Evolutionary conservation across 2,329 filamentous ascomycete species (phyloP).

Genomic region (Ceratocystis lukuohia): DNA sequence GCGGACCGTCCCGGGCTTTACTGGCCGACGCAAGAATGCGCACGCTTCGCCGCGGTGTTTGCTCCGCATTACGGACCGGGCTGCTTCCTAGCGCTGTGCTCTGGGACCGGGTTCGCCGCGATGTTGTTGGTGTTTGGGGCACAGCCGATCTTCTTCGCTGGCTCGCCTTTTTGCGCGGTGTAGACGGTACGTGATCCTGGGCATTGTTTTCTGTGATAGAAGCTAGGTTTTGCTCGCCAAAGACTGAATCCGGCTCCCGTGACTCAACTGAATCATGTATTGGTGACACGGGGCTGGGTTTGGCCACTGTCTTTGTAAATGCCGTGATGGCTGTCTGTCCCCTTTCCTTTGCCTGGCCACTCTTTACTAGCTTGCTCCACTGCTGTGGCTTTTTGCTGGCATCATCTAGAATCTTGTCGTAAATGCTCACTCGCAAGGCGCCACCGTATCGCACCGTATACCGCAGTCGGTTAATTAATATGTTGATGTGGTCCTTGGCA

Average conservation of each 20-base stretch:
- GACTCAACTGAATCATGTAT: too few relatives aligned
- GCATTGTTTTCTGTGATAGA: too few relatives aligned
- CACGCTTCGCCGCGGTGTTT: background rate
- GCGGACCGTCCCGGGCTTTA: background rate
- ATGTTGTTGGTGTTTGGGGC: background rate
- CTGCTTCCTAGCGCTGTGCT: background rate
- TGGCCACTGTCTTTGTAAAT: constrained; percentile 26
- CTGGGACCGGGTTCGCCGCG: background rate
- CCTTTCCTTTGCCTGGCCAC: constrained; percentile 30
- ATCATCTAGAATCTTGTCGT: constrained; percentile 27
- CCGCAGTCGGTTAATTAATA: constrained; percentile 58
- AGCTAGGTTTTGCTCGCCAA: background rate
- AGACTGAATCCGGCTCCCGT: background rate
- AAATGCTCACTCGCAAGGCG: constrained; percentile 40
- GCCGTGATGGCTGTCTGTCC: constrained; percentile 39
- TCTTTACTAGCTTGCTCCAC: constrained; percentile 20
- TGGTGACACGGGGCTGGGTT: background rate
- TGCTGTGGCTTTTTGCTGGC: background rate
- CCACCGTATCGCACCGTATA: constrained; percentile 56
- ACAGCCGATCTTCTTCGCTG: background rate
- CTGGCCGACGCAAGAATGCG: background rate
- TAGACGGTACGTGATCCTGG: background rate
- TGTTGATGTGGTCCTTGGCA: constrained; percentile 62
- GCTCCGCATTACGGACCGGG: background rate
- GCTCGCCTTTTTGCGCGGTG: background rate